Evolutionary conservation across 345 rosid genomes (phyloP).

Genomic region (Camelina hispida): DNA sequence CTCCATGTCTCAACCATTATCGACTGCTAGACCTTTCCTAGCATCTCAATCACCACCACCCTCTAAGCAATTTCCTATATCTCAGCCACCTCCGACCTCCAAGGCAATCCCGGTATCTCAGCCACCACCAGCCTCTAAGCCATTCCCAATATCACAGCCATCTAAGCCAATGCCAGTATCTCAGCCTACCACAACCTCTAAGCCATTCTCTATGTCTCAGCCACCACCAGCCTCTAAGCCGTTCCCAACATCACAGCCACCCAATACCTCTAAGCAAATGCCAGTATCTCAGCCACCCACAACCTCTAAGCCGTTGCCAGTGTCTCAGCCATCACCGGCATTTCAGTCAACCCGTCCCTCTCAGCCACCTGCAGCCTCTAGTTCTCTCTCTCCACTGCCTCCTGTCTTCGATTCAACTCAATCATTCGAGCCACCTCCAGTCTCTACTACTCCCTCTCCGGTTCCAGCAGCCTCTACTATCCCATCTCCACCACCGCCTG

Average conservation of each 20-base stretch:
- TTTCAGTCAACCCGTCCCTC: constrained; percentile 23
- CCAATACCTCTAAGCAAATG: background rate
- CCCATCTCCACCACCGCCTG: constrained; percentile 21
- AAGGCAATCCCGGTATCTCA: background rate
- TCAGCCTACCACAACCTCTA: background rate
- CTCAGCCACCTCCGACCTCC: background rate
- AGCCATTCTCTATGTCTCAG: constrained; percentile 1
- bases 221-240: background rate
- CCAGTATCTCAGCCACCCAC: constrained; percentile 13
- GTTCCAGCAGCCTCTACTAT: constrained; percentile 30
- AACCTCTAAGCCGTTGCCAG: constrained; percentile 8
- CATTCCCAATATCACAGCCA: background rate
- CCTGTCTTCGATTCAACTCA: constrained; percentile 30
- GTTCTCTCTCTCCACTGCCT: constrained; percentile 24
- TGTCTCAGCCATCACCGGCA: constrained; percentile 20
- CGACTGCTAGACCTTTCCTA: background rate
- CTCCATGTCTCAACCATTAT: constrained; percentile 15
- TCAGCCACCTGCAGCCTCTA: constrained; percentile 27
- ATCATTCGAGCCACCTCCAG: constrained; percentile 21
- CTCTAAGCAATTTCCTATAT: background rate
- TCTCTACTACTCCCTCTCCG: constrained; percentile 23
- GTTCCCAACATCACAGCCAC: background rate
- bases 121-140: background rate
- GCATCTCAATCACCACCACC: background rate
- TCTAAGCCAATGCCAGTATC: background rate